phyloP scores from a whole-genome alignment of 164 flowering plant species.

The Echeveria elegans region DNA sequence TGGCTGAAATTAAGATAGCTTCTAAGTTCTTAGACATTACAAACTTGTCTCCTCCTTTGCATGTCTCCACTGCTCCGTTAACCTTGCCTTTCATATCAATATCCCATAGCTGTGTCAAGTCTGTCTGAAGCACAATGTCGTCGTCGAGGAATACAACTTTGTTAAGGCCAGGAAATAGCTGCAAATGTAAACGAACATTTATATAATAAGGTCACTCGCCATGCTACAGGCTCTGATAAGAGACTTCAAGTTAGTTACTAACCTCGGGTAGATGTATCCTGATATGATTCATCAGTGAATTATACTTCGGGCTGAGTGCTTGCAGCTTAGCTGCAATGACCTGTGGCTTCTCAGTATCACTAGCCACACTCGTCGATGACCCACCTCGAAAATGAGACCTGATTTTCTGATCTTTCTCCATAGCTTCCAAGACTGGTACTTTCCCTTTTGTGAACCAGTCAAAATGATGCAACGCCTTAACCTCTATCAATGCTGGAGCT shows the following conservation, averaged over 20 bases:
- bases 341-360: slow-evolving; percentile 55
- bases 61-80: slow-evolving; percentile 96
- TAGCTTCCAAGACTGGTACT: slow-evolving; percentile 89
- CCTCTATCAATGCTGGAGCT: slow-evolving; percentile 74
- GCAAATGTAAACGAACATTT: slow-evolving; percentile 19
- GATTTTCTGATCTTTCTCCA: slow-evolving; percentile 84
- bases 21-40: slow-evolving; percentile 85
- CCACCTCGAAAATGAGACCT: slow-evolving; percentile 86
- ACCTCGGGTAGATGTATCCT: slow-evolving; percentile 93
- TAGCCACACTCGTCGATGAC: slow-evolving; percentile 68
- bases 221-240: neutral
- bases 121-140: slow-evolving; percentile 84
- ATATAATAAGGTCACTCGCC: neutral
- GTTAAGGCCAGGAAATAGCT: slow-evolving; percentile 81
- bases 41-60: slow-evolving; percentile 75
- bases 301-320: slow-evolving; percentile 93
- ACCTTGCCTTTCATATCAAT: slow-evolving; percentile 86
- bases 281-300: slow-evolving; percentile 86
- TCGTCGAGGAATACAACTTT: slow-evolving; percentile 94
- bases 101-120: slow-evolving; percentile 87
- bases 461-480: slow-evolving; percentile 88
- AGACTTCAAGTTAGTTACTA: neutral
- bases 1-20: slow-evolving; percentile 94
- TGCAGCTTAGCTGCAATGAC: slow-evolving; percentile 86
- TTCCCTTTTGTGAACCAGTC: slow-evolving; percentile 91